Evolutionary conservation across 164 flowering plant genomes (phyloP), one percentile per base, ranked within the genome.

Genomic region (Akebia trifoliata): DNA sequence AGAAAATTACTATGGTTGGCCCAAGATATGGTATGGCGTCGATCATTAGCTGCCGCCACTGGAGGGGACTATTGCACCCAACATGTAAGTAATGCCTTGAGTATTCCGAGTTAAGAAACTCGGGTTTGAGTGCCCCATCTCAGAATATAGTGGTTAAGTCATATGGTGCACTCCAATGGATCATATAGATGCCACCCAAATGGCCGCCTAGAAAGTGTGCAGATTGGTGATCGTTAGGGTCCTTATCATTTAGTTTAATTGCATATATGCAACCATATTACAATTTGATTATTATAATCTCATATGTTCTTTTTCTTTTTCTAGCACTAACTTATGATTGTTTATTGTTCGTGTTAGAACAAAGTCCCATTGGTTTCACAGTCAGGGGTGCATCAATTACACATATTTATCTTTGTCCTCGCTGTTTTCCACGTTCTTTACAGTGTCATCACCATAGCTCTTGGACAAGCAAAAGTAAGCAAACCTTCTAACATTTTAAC

Each of bases 361-460:
- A 71, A 70, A 46, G 70, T 82, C 3, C 50, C 84, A 4, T 54
- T 85, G 68, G 78, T 85, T 7, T 74, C 88, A 4, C 59, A 59
- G 17, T 26, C 70, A 0, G 88, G 81, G 14, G 38, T 83, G 50
- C 88, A 85, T 66, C 86, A 85, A 28, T 59, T 83, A 67, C 89
- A 83, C 47, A 76, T 83, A 51, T 83, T 83, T 36, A 78, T 83
- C 54, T 85, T 85, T 56, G 77, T 81, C 40, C 76, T 85, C 0
- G 86, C 86, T n/a, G 72, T 83, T 11, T 70, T 83, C 29, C 92
- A 85, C 65, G 78, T 85, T 18, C 64, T 85, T 29, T 85, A 81
- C 55, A 83, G 86, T 43, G 73, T 75, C 47, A 47, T 79, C 55
- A 79, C 82, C 37, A 78, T 81, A 70, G 79, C 36, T 36, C 72